Evolutionary conservation across 306 rosid species (phyloP).

Genomic region (Cucurbita moschata): DNA sequence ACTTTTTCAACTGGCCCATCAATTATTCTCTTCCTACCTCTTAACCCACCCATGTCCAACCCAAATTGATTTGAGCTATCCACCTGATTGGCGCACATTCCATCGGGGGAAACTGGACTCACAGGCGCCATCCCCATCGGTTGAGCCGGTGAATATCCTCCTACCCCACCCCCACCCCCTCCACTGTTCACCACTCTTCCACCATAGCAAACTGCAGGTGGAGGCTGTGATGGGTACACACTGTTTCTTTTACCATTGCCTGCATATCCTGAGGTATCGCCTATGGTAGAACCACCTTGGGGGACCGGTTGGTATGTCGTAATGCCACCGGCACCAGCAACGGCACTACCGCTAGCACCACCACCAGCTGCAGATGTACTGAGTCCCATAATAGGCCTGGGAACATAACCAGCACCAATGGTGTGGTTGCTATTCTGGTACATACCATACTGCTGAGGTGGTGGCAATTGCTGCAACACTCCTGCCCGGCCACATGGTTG

Average conservation of each 20-base stretch:
- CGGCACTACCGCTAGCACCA: background rate
- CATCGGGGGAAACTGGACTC: slow-evolving; percentile 67
- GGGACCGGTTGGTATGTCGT: slow-evolving; percentile 22
- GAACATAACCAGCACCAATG: slow-evolving; percentile 21
- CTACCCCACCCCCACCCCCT: slow-evolving; percentile 36
- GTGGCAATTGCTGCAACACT: slow-evolving; percentile 6
- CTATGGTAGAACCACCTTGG: slow-evolving; percentile 17
- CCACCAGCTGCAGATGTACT: slow-evolving; percentile 11
- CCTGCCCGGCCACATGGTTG: slow-evolving; percentile 12
- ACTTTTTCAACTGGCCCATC: slow-evolving; percentile 84
- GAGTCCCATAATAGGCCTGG: slow-evolving; percentile 17
- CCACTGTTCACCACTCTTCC: slow-evolving; percentile 49
- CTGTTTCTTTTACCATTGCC: slow-evolving; percentile 36
- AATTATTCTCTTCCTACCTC: slow-evolving; percentile 60
- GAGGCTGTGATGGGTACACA: slow-evolving; percentile 13
- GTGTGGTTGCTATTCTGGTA: slow-evolving; percentile 19
- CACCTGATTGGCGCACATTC: slow-evolving; percentile 26
- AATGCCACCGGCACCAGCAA: slow-evolving; percentile 18
- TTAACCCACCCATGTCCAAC: slow-evolving; percentile 41
- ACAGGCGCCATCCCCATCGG: slow-evolving; percentile 30
- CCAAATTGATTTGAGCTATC: slow-evolving; percentile 37
- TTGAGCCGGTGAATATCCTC: slow-evolving; percentile 28
- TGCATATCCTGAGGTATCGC: slow-evolving; percentile 34
- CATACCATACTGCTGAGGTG: slow-evolving; percentile 27
- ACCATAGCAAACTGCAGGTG: slow-evolving; percentile 29